Percentiles rank a stretch among this genome's conserved stretches.
Conservation (phyloP, 164 flowering plant genomes). For the Aristolochia contorta region DNA sequence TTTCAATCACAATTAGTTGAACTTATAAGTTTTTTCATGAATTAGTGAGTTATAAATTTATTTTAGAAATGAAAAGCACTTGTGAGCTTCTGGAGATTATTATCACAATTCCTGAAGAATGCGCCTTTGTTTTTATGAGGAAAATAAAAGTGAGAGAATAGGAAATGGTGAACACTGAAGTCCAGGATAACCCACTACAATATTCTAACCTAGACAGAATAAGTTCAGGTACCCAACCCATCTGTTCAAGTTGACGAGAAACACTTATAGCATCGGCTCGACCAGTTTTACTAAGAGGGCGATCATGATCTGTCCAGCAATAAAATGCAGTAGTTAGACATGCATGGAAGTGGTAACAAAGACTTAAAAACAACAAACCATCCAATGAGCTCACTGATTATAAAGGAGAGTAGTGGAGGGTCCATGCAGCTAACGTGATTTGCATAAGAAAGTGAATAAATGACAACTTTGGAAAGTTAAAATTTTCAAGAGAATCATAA, state of each 20-base stretch:
- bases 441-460: not conserved
- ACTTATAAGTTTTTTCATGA: too few species aligned
- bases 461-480: not conserved
- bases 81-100: too few species aligned
- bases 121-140: too few species aligned
- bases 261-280: slow-evolving; percentile 58
- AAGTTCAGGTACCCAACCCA: slow-evolving; percentile 90
- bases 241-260: slow-evolving; percentile 49
- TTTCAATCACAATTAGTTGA: not conserved
- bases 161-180: too few species aligned
- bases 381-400: not conserved
- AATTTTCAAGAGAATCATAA: too few species aligned
- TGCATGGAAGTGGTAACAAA: not conserved
- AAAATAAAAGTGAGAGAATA: too few species aligned
- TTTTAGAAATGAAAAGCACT: too few species aligned
- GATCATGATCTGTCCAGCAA: slow-evolving; percentile 66
- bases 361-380: not conserved
- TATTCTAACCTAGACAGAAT: slow-evolving; percentile 61
- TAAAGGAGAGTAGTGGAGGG: not conserved
- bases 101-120: too few species aligned
- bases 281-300: slow-evolving; percentile 77
- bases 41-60: too few species aligned
- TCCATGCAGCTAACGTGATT: not conserved
- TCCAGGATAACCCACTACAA: not conserved
- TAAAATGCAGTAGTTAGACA: not conserved